Conservation (phyloP, 176 grass and related monocot genomes). For the Lolium perenne region DNA sequence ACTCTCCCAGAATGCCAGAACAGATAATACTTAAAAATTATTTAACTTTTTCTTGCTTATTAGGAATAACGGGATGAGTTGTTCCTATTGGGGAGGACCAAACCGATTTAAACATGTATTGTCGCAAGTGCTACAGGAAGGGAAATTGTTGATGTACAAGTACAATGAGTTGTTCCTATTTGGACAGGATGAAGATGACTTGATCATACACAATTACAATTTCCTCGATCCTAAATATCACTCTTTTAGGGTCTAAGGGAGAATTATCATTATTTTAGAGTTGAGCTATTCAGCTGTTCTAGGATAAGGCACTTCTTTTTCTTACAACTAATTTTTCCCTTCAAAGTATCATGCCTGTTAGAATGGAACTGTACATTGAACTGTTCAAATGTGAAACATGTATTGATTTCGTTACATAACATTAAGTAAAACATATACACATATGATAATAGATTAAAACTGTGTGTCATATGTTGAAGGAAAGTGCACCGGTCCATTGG, state of each 20-base stretch:
- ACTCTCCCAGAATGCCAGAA: not conserved
- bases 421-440: slow-evolving; percentile 5
- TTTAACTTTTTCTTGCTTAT: not conserved
- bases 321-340: not conserved
- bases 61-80: not conserved
- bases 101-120: not conserved
- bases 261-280: not conserved
- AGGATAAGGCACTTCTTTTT: not conserved
- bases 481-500: not conserved
- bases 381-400: not conserved
- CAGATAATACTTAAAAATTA: slow-evolving; percentile 7
- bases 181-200: slow-evolving; percentile 7
- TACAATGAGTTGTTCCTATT: not conserved
- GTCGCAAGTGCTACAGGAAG: not conserved
- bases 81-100: not conserved
- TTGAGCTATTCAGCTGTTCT: not conserved
- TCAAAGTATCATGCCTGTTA: not conserved
- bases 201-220: not conserved
- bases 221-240: not conserved
- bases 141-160: not conserved
- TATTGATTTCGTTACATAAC: not conserved
- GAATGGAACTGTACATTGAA: not conserved
- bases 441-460: not conserved
- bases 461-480: not conserved
- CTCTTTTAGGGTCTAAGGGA: not conserved